phyloP scores from a whole-genome alignment of 306 rosid genomes.

The Vigna hirtella region DNA sequence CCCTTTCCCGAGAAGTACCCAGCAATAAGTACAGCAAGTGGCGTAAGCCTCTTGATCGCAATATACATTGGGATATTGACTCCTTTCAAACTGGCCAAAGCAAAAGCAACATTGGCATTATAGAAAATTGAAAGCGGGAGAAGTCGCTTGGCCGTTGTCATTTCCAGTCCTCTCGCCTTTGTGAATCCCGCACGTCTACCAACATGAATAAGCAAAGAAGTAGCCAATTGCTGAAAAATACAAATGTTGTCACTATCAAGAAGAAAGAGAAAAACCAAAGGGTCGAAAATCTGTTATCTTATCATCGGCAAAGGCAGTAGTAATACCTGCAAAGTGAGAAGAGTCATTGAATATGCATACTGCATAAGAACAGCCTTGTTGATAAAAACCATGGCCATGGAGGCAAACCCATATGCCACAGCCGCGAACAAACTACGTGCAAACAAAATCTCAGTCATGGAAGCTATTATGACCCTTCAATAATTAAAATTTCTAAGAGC shows the following conservation, averaged over 20 bases:
- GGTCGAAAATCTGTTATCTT: not conserved
- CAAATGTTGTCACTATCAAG: slow-evolving; percentile 5
- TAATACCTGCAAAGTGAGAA: slow-evolving; percentile 87
- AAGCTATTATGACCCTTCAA: slow-evolving; percentile 9
- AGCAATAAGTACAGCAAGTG: slow-evolving; percentile 86
- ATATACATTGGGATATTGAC: slow-evolving; percentile 97
- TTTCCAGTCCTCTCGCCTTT: slow-evolving; percentile 67
- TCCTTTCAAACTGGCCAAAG: slow-evolving; percentile 97
- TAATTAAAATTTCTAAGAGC: not conserved
- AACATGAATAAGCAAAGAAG: slow-evolving; percentile 73
- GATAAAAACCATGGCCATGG: slow-evolving; percentile 98
- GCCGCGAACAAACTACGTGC: slow-evolving; percentile 78
- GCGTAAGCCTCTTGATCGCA: slow-evolving; percentile 97
- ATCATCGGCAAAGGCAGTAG: slow-evolving; percentile 19
- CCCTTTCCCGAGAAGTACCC: slow-evolving; percentile 81
- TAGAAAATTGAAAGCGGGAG: slow-evolving; percentile 84
- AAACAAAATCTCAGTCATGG: slow-evolving; percentile 29
- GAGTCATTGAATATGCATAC: slow-evolving; percentile 84
- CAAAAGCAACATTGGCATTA: slow-evolving; percentile 96
- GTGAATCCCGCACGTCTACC: slow-evolving; percentile 80
- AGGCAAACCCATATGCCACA: slow-evolving; percentile 83
- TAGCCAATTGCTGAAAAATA: slow-evolving; percentile 75
- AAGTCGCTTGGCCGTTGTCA: slow-evolving; percentile 76
- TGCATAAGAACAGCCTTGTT: slow-evolving; percentile 96
- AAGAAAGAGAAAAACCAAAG: slow-evolving; percentile 11